Base-by-base conservation (phyloP, 129 eudicot species). In the Flaveria brownii region DNA sequence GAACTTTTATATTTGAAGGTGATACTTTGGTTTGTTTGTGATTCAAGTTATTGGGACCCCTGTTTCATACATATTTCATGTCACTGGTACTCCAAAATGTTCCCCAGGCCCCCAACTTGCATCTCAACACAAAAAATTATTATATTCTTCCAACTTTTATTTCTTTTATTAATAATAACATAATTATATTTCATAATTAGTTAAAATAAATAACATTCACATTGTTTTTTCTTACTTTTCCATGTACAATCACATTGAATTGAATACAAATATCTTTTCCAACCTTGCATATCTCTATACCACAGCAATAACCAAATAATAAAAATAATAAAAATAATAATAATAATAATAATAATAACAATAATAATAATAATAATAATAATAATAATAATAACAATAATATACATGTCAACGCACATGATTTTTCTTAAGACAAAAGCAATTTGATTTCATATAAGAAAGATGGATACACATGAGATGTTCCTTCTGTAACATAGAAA, bases 11-110 rank as follows among this genome's bases (percentile, higher is more conserved):
- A 74, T 74, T 55, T 80, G 84, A 80, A 73, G 75, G 59, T 74
- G 71, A 78, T 80, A 74, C 75, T 67, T 62, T 74, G 84, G 80
- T 80, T 80, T 80, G 84, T 80, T 80, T 80, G 80, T 74, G 76
- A 74, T 80, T 80, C 84, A 80, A 80, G 80, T 80, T 80, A 80
- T 67, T 80, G 84, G 84, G 84, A 56, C 84, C 80, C 84, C 70
- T 73, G 78, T 65, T 55, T 72, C 62, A 61, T 41, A 55, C 68
- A 77, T 47, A 70, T 70, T 70, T 56, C 76, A 41, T 70, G 76
- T 70, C 71, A 70, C 70, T 78, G 9, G 63, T 59, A 28, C 76
- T 10, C 62, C 36, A 50, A 75, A 63, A 63, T 63, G 76, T 68
- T 41, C 76, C 69, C 62, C 62, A 55, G 62, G 62, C 7, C 62